Conservation (phyloP, 257 asterid species). For the Cinchona pubescens region DNA sequence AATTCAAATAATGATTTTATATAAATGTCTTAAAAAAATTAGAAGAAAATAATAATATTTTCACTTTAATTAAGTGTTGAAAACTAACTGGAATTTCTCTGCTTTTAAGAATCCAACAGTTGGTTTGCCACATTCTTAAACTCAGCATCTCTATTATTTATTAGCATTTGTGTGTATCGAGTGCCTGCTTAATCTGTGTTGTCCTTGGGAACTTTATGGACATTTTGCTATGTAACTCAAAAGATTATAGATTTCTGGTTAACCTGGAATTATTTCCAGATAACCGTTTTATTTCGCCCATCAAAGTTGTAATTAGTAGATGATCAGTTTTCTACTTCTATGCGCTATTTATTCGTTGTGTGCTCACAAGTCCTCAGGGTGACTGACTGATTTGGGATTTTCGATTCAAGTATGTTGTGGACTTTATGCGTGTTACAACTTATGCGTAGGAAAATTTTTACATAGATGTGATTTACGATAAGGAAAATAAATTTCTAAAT, state of each 20-base stretch:
- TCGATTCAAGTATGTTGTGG: neutral
- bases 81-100: conserved; percentile 71
- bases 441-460: too few species aligned
- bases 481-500: too few species aligned
- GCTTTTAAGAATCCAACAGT: conserved; percentile 87
- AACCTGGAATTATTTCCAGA: neutral
- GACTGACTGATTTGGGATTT: neutral
- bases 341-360: neutral
- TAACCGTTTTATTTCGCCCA: neutral
- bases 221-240: neutral
- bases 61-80: too few species aligned
- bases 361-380: neutral
- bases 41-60: too few species aligned
- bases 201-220: neutral
- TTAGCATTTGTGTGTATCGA: neutral
- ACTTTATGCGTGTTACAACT: too few species aligned
- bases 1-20: too few species aligned
- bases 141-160: neutral
- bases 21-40: too few species aligned
- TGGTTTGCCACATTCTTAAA: conserved; percentile 17
- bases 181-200: neutral
- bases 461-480: too few species aligned
- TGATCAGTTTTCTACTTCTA: neutral
- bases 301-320: neutral
- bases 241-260: conserved; percentile 1